Evolutionary conservation across 305 asterid genomes (phyloP), one percentile per base, ranked within the genome.

Genomic region (Stenogyne calaminthoides): DNA sequence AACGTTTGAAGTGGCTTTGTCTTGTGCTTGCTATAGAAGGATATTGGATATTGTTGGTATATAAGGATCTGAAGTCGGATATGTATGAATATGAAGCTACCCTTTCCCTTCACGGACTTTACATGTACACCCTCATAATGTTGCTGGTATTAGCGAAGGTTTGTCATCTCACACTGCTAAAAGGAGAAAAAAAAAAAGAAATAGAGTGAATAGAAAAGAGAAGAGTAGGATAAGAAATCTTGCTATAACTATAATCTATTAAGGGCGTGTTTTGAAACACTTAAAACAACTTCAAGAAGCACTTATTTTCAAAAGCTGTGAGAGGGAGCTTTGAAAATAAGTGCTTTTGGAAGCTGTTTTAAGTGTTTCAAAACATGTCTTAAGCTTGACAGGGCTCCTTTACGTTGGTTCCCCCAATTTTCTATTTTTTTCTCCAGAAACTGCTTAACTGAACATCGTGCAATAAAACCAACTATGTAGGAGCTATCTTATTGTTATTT

Each of bases 61-160:
- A 71, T 16, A 40, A 11, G 32, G 16, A 55, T 64, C 51, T 36
- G 61, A 62, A 73, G 29, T 16, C 19, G 16, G 20, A 61, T 42
- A 37, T 73, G 3, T 60, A 27, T 27, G 55, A 15, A 66, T 61
- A 55, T 57, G 11, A 39, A 42, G 70, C 58, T 46, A 27, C 39
- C 64, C 16, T 51, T 40, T 32, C 5, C 64, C 70, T 71, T 51
- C 61, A 56, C 19, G 75, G 18, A 40, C 73, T 71, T 37, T 54
- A 34, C 44, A 42, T 9, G 56, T 71, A 40, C 40, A 47, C 47
- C 72, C 39, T 58, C 56, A 57, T 40, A n/a, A 56, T 44, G 64
- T 61, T 70, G 20, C 59, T 61, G 63, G 70, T 72, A 59, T 49
- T 39, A 25, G 29, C 49, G 6, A 46, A 47, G 60, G 51, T 8